phyloP scores from a whole-genome alignment of 192 early-diverging fungal genomes.

The Coemansia sp. region DNA sequence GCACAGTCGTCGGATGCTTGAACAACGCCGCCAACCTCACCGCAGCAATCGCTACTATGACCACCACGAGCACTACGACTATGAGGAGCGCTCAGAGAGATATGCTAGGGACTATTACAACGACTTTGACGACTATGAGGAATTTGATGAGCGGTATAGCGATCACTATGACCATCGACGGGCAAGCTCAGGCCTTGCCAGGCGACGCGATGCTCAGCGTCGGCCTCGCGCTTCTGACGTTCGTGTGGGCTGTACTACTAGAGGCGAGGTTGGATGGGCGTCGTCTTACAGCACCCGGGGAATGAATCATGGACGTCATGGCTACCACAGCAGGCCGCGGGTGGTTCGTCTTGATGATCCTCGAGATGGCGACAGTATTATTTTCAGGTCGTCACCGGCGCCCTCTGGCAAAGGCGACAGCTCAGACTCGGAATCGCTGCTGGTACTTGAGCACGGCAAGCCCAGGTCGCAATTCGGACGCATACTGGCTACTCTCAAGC shows the following conservation, averaged over 20 bases:
- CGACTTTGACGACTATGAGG: slow-evolving; percentile 21
- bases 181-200: neutral
- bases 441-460: slow-evolving; percentile 1
- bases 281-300: neutral
- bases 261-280: neutral
- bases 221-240: neutral
- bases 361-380: slow-evolving; percentile 26
- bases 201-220: slow-evolving; percentile 11
- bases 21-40: slow-evolving; percentile 8
- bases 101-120: slow-evolving; percentile 33
- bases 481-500: slow-evolving; percentile 45
- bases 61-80: slow-evolving; percentile 34
- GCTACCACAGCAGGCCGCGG: neutral
- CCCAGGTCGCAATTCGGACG: slow-evolving; percentile 51
- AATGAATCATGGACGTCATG: neutral
- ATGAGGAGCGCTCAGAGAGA: slow-evolving; percentile 31
- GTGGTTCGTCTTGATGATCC: slow-evolving; percentile 35
- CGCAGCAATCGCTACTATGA: slow-evolving; percentile 22
- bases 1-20: slow-evolving; percentile 13
- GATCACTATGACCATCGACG: slow-evolving; percentile 5
- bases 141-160: slow-evolving; percentile 11
- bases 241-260: neutral
- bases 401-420: slow-evolving; percentile 5
- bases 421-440: slow-evolving; percentile 11
- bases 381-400: neutral